Evolutionary conservation across 306 rosid genomes (phyloP).

Genomic region (Cucurbita argyrosperma): DNA sequence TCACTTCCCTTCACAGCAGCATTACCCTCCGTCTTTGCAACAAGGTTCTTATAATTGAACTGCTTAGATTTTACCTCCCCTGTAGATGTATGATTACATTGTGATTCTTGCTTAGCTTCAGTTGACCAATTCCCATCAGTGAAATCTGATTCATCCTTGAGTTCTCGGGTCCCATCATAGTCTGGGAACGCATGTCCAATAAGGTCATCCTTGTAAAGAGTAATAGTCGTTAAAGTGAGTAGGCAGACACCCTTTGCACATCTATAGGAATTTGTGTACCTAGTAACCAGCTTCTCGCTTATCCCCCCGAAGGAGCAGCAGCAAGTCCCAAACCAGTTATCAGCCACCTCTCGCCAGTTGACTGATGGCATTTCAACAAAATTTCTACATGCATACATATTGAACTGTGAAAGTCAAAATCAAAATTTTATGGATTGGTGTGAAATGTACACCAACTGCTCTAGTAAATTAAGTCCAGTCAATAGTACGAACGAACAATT

Average conservation of each 20-base stretch:
- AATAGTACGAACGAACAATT: neutral
- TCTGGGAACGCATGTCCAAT: constrained; percentile 29
- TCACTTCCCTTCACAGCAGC: constrained; percentile 13
- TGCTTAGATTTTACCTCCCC: constrained; percentile 16
- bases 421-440: neutral
- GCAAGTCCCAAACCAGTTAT: constrained; percentile 87
- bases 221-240: constrained; percentile 41
- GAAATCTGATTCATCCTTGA: constrained; percentile 10
- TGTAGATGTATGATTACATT: constrained; percentile 7
- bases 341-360: constrained; percentile 92
- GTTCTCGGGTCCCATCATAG: constrained; percentile 10
- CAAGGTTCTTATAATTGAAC: constrained; percentile 20
- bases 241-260: constrained; percentile 54
- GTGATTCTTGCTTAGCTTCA: constrained; percentile 14
- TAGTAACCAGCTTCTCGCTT: constrained; percentile 77
- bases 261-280: constrained; percentile 42
- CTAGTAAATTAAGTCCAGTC: neutral
- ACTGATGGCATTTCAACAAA: constrained; percentile 92
- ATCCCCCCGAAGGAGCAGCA: constrained; percentile 87
- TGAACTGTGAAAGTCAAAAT: neutral
- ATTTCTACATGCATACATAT: constrained; percentile 24
- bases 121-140: constrained; percentile 4
- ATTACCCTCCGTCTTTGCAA: constrained; percentile 13
- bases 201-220: constrained; percentile 69
- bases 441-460: neutral